Conservation (phyloP, 257 asterid genomes). For the Solanum lycopersicoides region DNA sequence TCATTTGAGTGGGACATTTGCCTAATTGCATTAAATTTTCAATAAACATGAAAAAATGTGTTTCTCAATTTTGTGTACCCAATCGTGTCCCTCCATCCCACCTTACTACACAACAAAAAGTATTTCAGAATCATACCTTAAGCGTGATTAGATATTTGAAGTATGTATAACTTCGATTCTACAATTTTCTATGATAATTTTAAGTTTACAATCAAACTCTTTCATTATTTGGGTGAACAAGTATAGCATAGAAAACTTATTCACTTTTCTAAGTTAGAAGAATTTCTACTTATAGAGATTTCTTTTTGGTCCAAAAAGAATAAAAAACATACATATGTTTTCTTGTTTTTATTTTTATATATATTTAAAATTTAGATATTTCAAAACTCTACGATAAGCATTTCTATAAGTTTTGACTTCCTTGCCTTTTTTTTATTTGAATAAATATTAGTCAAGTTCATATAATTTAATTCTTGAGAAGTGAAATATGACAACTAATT, state of each 20-base stretch:
- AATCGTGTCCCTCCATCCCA: not conserved
- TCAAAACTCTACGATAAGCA: not conserved
- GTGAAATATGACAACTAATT: not conserved
- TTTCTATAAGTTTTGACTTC: too few species aligned
- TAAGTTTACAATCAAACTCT: not conserved
- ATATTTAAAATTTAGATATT: not conserved
- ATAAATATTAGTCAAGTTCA: too few species aligned
- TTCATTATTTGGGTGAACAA: not conserved
- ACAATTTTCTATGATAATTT: too few species aligned
- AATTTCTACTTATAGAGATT: not conserved
- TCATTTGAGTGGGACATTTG: not conserved
- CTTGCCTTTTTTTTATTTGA: too few species aligned
- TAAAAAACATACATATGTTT: too few species aligned
- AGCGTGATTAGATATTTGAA: not conserved
- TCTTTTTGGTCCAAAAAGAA: not conserved
- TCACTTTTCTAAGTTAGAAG: not conserved
- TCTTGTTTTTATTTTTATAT: not conserved
- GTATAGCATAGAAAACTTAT: too few species aligned
- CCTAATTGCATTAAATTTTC: not conserved
- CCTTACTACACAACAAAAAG: not conserved
- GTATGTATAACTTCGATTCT: too few species aligned
- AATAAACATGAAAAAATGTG: not conserved
- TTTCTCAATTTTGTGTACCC: not conserved
- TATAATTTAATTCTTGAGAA: not conserved
- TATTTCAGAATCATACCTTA: too few species aligned